Percentiles rank a stretch among this genome's conserved stretches.
These are phyloP conservation scores for Oryza nivara DNA, from an alignment of 176 grass and related monocot genomes.

Conservation along the genomic window DNA sequence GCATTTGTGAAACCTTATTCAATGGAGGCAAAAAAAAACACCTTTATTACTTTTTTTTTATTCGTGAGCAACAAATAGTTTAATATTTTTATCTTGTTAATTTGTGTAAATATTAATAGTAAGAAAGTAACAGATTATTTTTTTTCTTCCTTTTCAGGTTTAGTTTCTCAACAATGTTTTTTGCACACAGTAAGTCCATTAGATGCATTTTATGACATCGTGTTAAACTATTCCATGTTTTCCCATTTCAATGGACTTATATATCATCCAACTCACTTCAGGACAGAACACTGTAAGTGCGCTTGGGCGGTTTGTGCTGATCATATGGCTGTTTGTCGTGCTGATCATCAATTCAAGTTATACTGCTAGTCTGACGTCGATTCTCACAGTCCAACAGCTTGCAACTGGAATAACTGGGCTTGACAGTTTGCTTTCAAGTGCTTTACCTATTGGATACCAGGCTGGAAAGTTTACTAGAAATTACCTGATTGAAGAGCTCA, in stretches of 20 bases:
- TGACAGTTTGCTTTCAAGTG: conserved; percentile 67
- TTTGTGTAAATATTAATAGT: conserved; percentile 29
- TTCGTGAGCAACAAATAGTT: conserved; percentile 1
- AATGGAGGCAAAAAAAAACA: background rate
- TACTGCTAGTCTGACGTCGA: conserved; percentile 88
- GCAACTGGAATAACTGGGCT: conserved; percentile 70
- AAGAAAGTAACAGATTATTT: conserved; percentile 26
- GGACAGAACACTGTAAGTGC: conserved; percentile 67
- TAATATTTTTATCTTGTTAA: conserved; percentile 2
- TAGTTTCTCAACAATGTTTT: conserved; percentile 98
- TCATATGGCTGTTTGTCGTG: conserved; percentile 90
- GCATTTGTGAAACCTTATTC: background rate
- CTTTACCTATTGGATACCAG: conserved; percentile 74
- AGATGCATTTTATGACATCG: conserved; percentile 25
- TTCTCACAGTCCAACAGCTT: conserved; percentile 90
- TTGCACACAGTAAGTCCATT: conserved; percentile 76
- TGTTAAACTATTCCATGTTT: conserved; percentile 27
- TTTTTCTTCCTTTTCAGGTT: conserved; percentile 65
- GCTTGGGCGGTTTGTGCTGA: conserved; percentile 74
- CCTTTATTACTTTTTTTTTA: conserved; percentile 15
- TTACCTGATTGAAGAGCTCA: conserved; percentile 73
- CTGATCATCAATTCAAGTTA: conserved; percentile 95
- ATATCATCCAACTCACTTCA: conserved; percentile 41
- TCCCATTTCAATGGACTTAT: conserved; percentile 27
- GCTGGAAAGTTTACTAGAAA: conserved; percentile 73